Evolutionary conservation across 306 rosid species (phyloP).

Genomic region (Vicia faba): DNA sequence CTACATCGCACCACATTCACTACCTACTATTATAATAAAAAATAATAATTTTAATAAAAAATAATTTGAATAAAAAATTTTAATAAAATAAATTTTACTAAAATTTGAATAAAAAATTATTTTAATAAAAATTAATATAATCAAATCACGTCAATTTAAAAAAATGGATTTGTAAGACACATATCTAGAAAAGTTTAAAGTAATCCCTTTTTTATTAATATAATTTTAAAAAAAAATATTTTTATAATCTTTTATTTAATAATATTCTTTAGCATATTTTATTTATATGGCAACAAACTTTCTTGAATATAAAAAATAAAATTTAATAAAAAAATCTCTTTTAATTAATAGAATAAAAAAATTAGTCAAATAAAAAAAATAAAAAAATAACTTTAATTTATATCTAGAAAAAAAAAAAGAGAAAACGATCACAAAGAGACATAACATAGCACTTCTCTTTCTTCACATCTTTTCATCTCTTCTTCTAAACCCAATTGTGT

Average conservation of each 20-base stretch:
- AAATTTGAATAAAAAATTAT: no score
- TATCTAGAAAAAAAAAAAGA: not conserved
- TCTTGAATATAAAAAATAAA: not conserved
- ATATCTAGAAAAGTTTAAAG: not conserved
- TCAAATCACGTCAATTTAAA: not conserved
- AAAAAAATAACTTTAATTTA: not conserved
- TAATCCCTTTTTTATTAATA: not conserved
- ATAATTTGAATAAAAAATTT: no score
- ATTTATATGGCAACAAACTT: not conserved
- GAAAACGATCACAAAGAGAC: constrained; percentile 30
- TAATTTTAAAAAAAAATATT: not conserved
- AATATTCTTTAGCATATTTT: not conserved
- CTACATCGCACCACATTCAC: constrained; percentile 41
- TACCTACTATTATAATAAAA: constrained; percentile 30
- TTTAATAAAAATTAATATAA: no score
- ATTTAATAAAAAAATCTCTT: not conserved
- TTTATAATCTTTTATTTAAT: constrained; percentile 5
- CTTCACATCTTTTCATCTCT: constrained; percentile 6
- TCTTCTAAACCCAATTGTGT: constrained; percentile 21
- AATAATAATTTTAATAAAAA: no score
- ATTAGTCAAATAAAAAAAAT: not conserved
- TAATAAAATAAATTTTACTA: no score
- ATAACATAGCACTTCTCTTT: not conserved
- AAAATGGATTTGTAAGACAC: not conserved
- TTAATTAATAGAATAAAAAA: not conserved